These are phyloP conservation scores for Voacanga thouarsii DNA, from an alignment of 257 asterid genomes.

Conservation along the genomic window DNA sequence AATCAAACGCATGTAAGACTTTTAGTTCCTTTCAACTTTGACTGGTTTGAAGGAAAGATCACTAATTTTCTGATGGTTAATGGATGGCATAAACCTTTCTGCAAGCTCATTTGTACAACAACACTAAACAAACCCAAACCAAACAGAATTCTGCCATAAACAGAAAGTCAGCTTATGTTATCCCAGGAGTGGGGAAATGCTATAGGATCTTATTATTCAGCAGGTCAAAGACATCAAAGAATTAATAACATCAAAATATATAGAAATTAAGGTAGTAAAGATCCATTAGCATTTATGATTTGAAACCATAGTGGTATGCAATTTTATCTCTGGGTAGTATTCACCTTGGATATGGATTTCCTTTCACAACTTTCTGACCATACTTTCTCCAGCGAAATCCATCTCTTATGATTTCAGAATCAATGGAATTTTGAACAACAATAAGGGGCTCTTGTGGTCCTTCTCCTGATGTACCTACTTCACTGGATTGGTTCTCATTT, in stretches of 20 bases:
- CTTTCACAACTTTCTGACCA: conserved; percentile 86
- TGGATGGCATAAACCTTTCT: background rate
- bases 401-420: conserved; percentile 45
- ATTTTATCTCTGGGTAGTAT: background rate
- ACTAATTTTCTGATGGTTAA: background rate
- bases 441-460: conserved; percentile 31
- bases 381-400: conserved; percentile 94
- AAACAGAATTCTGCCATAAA: background rate
- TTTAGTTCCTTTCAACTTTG: background rate
- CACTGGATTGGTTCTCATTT: conserved; percentile 26
- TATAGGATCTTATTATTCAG: background rate
- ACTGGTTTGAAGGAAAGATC: background rate
- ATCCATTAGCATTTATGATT: background rate
- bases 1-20: background rate
- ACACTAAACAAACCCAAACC: background rate
- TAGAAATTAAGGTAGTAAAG: background rate
- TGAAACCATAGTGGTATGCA: background rate
- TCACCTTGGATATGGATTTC: conserved; percentile 78
- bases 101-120: background rate
- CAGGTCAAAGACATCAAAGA: background rate
- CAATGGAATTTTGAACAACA: conserved; percentile 36
- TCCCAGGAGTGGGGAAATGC: background rate
- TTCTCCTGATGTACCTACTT: conserved; percentile 32
- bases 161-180: background rate
- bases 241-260: too few species aligned